A percentile compares a stretch with the other conserved stretches of the same genome.
Conservation (phyloP, 768 basidiomycete species). For the Trametes villosa region DNA sequence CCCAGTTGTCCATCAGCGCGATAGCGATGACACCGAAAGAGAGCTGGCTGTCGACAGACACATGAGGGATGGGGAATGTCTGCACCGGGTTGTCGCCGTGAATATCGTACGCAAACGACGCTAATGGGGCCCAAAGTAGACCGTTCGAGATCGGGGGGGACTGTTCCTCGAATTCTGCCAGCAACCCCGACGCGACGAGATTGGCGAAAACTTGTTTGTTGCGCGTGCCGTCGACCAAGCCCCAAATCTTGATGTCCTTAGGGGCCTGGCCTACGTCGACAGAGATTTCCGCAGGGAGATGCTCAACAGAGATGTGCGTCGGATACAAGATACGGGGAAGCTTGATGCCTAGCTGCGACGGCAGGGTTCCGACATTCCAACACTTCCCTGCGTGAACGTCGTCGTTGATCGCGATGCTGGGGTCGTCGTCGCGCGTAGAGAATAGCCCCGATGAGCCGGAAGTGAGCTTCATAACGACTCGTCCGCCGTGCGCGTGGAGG, state of each 20-base stretch:
- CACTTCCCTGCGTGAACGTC: neutral
- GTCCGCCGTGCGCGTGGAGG: neutral
- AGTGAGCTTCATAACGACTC: neutral
- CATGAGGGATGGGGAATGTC: neutral
- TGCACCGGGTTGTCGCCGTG: neutral
- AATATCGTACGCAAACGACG: neutral
- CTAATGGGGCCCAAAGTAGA: neutral
- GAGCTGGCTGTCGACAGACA: neutral
- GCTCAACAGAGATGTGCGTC: neutral
- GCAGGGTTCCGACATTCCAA: neutral
- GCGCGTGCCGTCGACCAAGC: neutral
- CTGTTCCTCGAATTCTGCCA: neutral
- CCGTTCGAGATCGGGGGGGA: neutral
- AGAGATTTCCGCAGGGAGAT: neutral
- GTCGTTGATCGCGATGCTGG: neutral
- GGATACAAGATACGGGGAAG: neutral
- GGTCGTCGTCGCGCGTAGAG: neutral
- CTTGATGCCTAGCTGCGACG: neutral
- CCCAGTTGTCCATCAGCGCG: constrained; percentile 1
- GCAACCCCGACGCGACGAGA: neutral
- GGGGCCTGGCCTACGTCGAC: neutral
- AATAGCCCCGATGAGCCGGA: neutral
- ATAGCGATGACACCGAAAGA: neutral
- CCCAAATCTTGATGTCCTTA: neutral
- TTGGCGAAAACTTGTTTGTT: neutral